phyloP scores from a whole-genome alignment of 106 monocot species.

The Amphibolis antarctica region DNA sequence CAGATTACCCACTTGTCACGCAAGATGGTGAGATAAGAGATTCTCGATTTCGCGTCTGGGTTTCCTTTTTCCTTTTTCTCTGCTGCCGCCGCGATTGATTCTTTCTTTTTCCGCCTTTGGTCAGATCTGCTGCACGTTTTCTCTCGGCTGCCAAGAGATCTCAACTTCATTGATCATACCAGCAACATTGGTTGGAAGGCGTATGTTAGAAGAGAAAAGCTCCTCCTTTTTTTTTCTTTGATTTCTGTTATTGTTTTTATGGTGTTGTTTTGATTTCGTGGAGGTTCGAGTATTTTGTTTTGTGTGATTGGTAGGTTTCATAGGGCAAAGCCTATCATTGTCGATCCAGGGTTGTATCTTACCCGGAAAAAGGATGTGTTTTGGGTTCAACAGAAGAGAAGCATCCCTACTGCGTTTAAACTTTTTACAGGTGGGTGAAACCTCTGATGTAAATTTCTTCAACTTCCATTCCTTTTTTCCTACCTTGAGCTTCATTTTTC shows the following conservation, averaged over 20 bases:
- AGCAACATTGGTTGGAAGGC: slow-evolving; percentile 92
- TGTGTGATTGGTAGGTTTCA: slow-evolving; percentile 28
- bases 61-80: background rate
- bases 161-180: slow-evolving; percentile 91
- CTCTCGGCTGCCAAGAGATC: slow-evolving; percentile 55
- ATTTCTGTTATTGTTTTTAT: background rate
- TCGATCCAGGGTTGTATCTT: slow-evolving; percentile 81
- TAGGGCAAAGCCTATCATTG: slow-evolving; percentile 66
- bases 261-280: background rate
- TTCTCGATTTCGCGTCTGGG: background rate
- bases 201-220: slow-evolving; percentile 21
- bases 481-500: no score
- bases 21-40: slow-evolving; percentile 71
- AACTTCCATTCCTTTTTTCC: no score
- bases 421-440: slow-evolving; percentile 75
- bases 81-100: background rate
- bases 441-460: no score
- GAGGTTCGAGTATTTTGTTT: background rate
- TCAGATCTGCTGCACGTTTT: slow-evolving; percentile 65
- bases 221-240: background rate
- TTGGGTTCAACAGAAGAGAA: slow-evolving; percentile 58
- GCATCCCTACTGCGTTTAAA: slow-evolving; percentile 76
- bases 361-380: slow-evolving; percentile 57
- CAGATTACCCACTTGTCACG: slow-evolving; percentile 83
- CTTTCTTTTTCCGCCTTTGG: background rate